Conservation (phyloP, 1,139 yeast genomes). For the Nakaseomyces sp. region DNA sequence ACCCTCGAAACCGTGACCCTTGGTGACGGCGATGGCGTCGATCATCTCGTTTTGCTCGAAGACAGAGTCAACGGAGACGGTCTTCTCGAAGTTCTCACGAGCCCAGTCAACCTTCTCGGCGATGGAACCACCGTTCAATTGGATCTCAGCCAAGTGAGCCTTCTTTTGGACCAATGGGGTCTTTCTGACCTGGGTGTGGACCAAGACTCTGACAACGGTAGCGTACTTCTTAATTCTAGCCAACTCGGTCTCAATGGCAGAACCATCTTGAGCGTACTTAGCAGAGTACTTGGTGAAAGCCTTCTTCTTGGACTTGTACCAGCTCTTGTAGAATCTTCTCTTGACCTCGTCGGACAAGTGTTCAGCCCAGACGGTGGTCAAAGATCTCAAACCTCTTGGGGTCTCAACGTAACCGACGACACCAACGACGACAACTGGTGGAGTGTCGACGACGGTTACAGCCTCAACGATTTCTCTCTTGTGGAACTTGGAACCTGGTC, state of each 20-base stretch:
- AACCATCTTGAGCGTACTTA: conserved; percentile 86
- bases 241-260: conserved; percentile 88
- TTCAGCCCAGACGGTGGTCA: conserved; percentile 99
- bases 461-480: conserved; percentile 99
- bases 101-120: conserved; percentile 99
- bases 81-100: conserved; percentile 97
- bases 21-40: conserved; percentile 98
- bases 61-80: conserved; percentile 90
- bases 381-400: conserved; percentile 99
- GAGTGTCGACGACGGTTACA: conserved; percentile 98
- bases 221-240: conserved; percentile 99
- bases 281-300: conserved; percentile 99
- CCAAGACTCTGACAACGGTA: conserved; percentile 96
- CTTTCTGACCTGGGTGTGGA: conserved; percentile 99
- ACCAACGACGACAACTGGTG: conserved; percentile 98
- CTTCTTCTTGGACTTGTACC: conserved; percentile 99
- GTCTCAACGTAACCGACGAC: conserved; percentile 99
- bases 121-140: conserved; percentile 98
- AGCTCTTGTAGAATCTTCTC: conserved; percentile 99
- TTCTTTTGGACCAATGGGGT: conserved; percentile 98
- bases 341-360: conserved; percentile 98
- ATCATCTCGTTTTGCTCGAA: conserved; percentile 98
- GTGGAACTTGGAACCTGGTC: conserved; percentile 99
- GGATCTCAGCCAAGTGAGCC: conserved; percentile 99
- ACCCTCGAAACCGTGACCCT: conserved; percentile 99